A percentile compares a stretch with the other conserved stretches of the same genome.
phyloP scores from a whole-genome alignment of 176 grass and related monocot species.

The Poa pratensis region DNA sequence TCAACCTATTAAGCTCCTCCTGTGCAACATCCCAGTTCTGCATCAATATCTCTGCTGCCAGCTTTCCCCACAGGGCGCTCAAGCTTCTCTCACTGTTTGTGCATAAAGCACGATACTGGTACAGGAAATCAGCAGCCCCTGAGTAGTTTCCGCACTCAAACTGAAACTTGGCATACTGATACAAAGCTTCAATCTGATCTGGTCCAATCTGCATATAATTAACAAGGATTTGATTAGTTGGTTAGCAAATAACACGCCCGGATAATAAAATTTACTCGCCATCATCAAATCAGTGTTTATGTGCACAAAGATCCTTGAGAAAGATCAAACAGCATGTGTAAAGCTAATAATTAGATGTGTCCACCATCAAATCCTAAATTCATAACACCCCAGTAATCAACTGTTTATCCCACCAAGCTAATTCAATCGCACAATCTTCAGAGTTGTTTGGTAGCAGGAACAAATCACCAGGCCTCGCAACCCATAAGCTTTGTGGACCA shows the following conservation, averaged over 20 bases:
- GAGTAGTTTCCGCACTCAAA: constrained; percentile 96
- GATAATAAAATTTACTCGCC: neutral
- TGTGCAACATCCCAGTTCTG: constrained; percentile 93
- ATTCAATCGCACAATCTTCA: constrained; percentile 3
- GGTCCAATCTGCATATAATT: constrained; percentile 69
- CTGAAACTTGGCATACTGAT: constrained; percentile 90
- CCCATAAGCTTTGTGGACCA: neutral
- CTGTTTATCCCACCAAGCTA: neutral
- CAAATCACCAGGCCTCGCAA: neutral
- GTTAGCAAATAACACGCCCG: neutral
- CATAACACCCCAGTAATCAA: neutral
- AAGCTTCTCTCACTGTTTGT: constrained; percentile 82
- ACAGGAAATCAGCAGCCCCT: constrained; percentile 73
- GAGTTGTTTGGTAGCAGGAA: neutral
- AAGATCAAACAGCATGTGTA: neutral
- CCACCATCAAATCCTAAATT: neutral
- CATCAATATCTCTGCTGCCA: constrained; percentile 92
- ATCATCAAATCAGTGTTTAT: neutral
- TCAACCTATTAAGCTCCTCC: constrained; percentile 89
- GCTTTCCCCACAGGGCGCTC: constrained; percentile 85
- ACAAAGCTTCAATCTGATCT: constrained; percentile 86
- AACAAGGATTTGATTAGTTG: constrained; percentile 15
- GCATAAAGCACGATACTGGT: constrained; percentile 87
- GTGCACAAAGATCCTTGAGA: neutral
- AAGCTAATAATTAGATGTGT: neutral